Evolutionary conservation across 2,329 filamentous ascomycete species (phyloP).

Genomic region (Ceratocystis colombiana): DNA sequence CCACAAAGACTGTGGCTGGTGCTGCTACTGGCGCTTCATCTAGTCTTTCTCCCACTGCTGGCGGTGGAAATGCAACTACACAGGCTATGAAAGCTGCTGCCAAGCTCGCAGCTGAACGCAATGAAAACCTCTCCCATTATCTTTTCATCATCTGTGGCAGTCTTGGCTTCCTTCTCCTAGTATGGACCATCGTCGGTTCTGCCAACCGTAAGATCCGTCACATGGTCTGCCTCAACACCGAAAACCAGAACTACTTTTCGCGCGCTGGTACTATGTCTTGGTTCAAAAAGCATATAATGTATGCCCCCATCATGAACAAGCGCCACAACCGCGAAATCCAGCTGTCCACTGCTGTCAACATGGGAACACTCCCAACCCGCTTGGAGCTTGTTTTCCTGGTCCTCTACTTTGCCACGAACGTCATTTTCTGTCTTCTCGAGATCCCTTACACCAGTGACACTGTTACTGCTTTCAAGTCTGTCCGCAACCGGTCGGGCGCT

Average conservation of each 20-base stretch:
- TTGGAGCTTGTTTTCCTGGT: conserved; percentile 50
- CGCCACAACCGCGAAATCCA: conserved; percentile 58
- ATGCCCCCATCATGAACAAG: conserved; percentile 54
- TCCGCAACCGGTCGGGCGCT: conserved; percentile 76
- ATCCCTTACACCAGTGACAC: conserved; percentile 49
- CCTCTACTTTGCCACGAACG: conserved; percentile 50
- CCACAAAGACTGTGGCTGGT: conserved; percentile 13
- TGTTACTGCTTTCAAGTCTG: conserved; percentile 41
- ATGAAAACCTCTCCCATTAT: conserved; percentile 50
- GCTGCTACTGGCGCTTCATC: conserved; percentile 15
- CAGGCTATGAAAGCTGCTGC: conserved; percentile 24
- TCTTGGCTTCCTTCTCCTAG: conserved; percentile 51
- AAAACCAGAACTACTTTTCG: conserved; percentile 65
- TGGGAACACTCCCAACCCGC: conserved; percentile 55
- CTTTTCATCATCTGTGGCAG: conserved; percentile 54
- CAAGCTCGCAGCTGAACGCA: conserved; percentile 35
- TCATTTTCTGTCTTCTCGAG: conserved; percentile 57
- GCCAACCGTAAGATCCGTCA: conserved; percentile 60
- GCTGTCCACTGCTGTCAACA: conserved; percentile 49
- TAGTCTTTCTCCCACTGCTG: conserved; percentile 20
- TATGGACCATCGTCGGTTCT: conserved; percentile 55
- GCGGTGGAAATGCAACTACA: conserved; percentile 24
- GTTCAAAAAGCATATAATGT: conserved; percentile 33
- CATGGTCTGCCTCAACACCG: conserved; percentile 65
- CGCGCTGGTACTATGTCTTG: conserved; percentile 24